Base-by-base conservation (phyloP, 768 basidiomycete genomes). In the Nevesoporus exiguus region DNA sequence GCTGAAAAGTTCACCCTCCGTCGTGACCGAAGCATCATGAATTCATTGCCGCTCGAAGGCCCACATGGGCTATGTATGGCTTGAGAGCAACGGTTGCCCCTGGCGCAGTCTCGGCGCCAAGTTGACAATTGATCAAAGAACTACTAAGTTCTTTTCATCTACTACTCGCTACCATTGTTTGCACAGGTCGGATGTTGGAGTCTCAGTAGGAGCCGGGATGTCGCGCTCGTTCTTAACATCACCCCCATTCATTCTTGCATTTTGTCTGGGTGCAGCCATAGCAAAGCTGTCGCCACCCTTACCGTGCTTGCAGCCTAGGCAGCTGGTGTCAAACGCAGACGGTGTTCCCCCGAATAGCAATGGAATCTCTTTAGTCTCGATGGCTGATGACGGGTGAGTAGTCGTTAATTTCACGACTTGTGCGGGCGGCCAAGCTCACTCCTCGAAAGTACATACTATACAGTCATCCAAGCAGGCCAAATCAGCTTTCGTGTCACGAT, bases 401-500 rank as follows among this genome's bases (percentile, higher is more conserved):
- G 76, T 80, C 55, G 49, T 77, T n/a, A n/a, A n/a, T n/a, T n/a
- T 73, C 22, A 31, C 47, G 19, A 47, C n/a, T 40, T 15, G 50
- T 39, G 21, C n/a, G 45, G n/a, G 41, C 25, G 42, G 10, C 25
- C 21, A 36, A 31, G 47, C 50, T 60, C 52, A 63, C 49, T 25
- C 25, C 21, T 41, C 57, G 15, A 60, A 39, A 90, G 89, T 62
- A 83, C 88, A 3, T 91, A 89, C 63, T 90, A 79, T 60, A 71
- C 79, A 19, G 68, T 86, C 37, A 76, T 90, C 52, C 68, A 79
- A 57, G 73, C 77, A 25, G 90, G 88, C 30, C 72, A 74, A 51
- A 80, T 88, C 52, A 80, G 71, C 61, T 85, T 90, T 60, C 83
- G 88, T 15, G 81, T 84, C 19, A 82, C 81, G 0, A 71, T 91